These are phyloP conservation scores for Amanita muscaria DNA, from an alignment of 768 basidiomycete species.

Conservation along the genomic window DNA sequence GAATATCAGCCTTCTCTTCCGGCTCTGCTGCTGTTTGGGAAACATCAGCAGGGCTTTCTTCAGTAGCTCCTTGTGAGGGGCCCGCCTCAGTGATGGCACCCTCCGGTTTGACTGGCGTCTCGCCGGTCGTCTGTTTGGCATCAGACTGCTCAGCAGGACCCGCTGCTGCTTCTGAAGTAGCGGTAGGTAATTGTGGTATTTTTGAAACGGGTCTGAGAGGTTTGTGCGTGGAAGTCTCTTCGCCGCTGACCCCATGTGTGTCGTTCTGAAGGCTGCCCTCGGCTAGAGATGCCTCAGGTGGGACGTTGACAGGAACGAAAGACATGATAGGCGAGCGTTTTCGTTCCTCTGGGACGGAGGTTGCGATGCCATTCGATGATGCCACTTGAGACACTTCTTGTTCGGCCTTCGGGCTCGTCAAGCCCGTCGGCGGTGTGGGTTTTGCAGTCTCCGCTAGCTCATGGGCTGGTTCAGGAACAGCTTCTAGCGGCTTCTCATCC, in stretches of 20 bases:
- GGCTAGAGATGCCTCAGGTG: background rate
- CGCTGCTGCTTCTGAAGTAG: background rate
- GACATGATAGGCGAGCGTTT: background rate
- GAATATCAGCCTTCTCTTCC: too few species aligned
- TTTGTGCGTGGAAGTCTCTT: conserved; percentile 4
- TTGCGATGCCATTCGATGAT: background rate
- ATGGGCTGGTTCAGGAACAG: background rate
- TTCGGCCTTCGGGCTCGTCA: background rate
- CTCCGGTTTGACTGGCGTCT: too few species aligned
- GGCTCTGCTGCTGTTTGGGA: too few species aligned
- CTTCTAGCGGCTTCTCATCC: background rate
- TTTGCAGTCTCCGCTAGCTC: background rate
- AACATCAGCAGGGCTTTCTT: too few species aligned
- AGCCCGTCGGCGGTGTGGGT: background rate
- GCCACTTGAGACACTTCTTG: conserved; percentile 2
- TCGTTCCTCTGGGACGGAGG: background rate
- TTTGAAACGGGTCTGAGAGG: conserved; percentile 2
- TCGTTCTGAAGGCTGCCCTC: background rate
- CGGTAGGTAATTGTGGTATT: background rate
- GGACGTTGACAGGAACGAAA: conserved; percentile 3
- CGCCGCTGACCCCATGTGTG: background rate
- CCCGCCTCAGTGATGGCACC: too few species aligned
- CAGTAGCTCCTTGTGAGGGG: too few species aligned
- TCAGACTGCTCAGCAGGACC: background rate
- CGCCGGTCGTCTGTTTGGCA: too few species aligned